A percentile compares a stretch with the other conserved stretches of the same genome.
Conservation (phyloP, 768 basidiomycete genomes). For the Lentinula sp. region DNA sequence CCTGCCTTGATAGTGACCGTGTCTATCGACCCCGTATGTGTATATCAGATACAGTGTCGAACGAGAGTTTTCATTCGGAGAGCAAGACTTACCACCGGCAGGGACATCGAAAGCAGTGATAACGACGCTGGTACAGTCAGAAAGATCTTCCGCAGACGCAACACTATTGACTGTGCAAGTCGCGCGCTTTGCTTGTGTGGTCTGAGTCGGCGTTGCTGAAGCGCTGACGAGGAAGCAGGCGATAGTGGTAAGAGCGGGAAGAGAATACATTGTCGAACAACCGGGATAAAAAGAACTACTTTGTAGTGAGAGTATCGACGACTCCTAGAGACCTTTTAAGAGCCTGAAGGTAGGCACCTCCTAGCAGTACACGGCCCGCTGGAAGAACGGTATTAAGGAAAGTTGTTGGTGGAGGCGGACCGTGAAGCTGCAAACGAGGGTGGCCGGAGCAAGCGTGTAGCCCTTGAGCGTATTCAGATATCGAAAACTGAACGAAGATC, state of each 20-base stretch:
- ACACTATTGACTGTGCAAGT: slow-evolving; percentile 17
- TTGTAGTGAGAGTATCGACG: background rate
- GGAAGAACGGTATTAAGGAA: background rate
- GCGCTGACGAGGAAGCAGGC: background rate
- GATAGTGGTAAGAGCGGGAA: background rate
- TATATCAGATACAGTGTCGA: background rate
- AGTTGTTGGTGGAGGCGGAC: background rate
- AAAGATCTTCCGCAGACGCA: slow-evolving; percentile 10
- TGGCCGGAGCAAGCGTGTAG: background rate
- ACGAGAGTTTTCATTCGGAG: background rate
- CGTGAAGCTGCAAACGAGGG: background rate
- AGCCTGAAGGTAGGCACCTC: background rate
- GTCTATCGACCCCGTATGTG: background rate
- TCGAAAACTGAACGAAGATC: background rate
- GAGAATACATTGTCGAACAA: background rate
- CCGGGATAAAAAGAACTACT: background rate
- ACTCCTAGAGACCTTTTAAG: background rate
- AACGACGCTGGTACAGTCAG: slow-evolving; percentile 13
- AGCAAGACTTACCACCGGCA: slow-evolving; percentile 6
- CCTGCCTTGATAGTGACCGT: background rate
- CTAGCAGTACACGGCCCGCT: background rate
- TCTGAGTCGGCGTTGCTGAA: background rate
- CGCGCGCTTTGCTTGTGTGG: slow-evolving; percentile 10
- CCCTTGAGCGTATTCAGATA: background rate
- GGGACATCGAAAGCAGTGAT: slow-evolving; percentile 14